A percentile compares a stretch with the other conserved stretches of the same genome.
Conservation (phyloP, 2,329 filamentous ascomycete species). For the Apiospora saccharicola region DNA sequence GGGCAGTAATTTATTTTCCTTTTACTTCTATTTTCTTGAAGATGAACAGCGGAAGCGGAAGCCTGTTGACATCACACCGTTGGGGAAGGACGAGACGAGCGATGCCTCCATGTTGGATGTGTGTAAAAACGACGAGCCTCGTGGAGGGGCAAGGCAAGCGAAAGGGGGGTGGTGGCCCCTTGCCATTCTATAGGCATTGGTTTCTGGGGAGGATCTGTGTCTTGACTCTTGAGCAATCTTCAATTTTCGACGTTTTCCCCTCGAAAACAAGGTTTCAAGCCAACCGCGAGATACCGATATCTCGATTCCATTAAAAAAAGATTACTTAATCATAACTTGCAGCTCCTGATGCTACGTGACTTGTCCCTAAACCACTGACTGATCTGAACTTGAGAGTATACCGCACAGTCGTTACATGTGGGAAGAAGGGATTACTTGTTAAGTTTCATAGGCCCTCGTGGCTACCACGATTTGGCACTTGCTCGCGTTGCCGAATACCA, state of each 20-base stretch:
- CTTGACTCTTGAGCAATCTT: conserved; percentile 17
- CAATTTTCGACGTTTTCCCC: neutral
- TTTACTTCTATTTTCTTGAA: conserved; percentile 16
- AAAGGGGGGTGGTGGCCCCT: neutral
- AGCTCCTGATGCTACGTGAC: neutral
- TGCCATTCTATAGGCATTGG: neutral
- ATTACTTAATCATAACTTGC: neutral
- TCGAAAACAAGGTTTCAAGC: conserved; percentile 9
- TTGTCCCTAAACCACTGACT: neutral
- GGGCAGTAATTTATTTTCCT: conserved; percentile 22
- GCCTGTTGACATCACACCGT: conserved; percentile 12
- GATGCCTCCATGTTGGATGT: conserved; percentile 3
- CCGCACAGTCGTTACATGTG: too few species aligned
- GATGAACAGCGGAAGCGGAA: conserved; percentile 17
- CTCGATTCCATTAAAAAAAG: conserved; percentile 5
- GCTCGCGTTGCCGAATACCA: too few species aligned
- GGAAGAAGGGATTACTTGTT: neutral
- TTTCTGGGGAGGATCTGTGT: neutral
- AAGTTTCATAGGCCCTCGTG: neutral
- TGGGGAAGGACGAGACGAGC: neutral
- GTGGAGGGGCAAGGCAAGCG: neutral
- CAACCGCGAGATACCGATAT: neutral
- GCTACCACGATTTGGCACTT: too few species aligned
- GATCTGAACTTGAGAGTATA: too few species aligned
- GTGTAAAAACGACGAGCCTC: neutral